Evolutionary conservation across 805 yeast genomes (phyloP), one percentile per base, ranked within the genome.

Genomic region (Myxozyma udenii): DNA sequence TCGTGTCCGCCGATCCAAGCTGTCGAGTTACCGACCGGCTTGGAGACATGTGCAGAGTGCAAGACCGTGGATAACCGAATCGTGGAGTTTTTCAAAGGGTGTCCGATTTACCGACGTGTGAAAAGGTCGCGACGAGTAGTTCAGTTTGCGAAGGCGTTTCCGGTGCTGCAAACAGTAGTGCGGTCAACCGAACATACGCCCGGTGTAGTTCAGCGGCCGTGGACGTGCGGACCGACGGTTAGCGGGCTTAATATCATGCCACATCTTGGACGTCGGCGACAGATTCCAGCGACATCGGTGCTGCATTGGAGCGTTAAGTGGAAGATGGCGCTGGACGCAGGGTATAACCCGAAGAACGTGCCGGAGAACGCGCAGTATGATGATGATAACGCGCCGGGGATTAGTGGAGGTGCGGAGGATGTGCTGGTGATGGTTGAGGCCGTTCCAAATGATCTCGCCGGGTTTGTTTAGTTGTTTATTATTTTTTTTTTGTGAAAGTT

Each of bases 271-370:
- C 68, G 78, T 12, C 50, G 64, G 3, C 69, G 87, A 53, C 68
- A 68, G 38, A 66, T 83, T 3, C 85, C 86, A 1, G 52, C 55
- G 1, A 65, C 71, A 51, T 74, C 77, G 9, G 66, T 64, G 12
- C 53, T 81, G 30, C 87, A 83, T 64, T 83, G 87, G 87, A 80
- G 86, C 41, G 74, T 81, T 0, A 72, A 70, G 53, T 82, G 83
- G 79, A 57, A 55, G 38, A 41, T 33, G 25, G 22, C 25, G 22
- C 32, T 53, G 11, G 58, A 55, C 37, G 9, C 30, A 19, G 44
- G 44, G 19, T 55, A 55, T 32, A 22, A 25, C n/a, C 59, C 58
- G 22, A 40, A 19, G 36, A 51, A 55, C 24, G 18, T 55, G 12
- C 59, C 57, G 11, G 21, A 22, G 7, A 21, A 25, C 16, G 51